Base-by-base conservation (phyloP, 371 early-diverging fungal genomes). In the Mucor mucedo region DNA sequence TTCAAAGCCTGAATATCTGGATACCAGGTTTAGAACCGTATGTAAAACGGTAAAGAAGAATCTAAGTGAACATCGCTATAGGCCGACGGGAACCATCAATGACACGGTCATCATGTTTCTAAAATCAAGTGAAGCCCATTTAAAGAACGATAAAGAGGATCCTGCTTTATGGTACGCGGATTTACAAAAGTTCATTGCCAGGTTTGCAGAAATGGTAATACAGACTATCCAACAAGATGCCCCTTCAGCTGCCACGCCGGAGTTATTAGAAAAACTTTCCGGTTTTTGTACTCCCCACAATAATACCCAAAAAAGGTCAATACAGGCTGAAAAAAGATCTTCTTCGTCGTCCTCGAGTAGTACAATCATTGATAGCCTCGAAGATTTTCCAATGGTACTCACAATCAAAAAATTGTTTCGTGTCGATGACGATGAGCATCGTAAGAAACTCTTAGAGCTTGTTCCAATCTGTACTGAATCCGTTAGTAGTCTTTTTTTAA, bases 221-320 rank as follows among this genome's bases (percentile, higher is more conserved):
- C 63, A 67, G 14, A 79, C 82, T 3, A 47, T 82, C 8, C 67
- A 73, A 60, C 69, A 82, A 58, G 79, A 79, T 44, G 70, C 76
- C 0, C 76, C 77, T 2, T 60, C 69, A 2, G 57, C 69, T 13
- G 76, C 73, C 13, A 73, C 76, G 27, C 77, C 77, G 1, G 82
- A 82, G 57, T 41, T 77, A 3, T 49, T 82, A 48, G 77, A 81
- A 13, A 66, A 63, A 16, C 63, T 62, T 4, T 40, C 48, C 5
- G 60, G 27, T 7, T 66, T 59, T 48, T 55, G 58, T 53, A 47
- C 53, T 33, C 58, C 65, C 40, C 30, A 41, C 42, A 54, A 35
- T 35, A 47, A 16, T 21, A 21, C 47, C 47, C 47, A 47, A 47
- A 47, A 63, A 54, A 54, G 44, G 45, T 14, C 60, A 29, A 28